phyloP scores from a whole-genome alignment of 2,329 filamentous ascomycete species.

The Fonsecaea erecta region DNA sequence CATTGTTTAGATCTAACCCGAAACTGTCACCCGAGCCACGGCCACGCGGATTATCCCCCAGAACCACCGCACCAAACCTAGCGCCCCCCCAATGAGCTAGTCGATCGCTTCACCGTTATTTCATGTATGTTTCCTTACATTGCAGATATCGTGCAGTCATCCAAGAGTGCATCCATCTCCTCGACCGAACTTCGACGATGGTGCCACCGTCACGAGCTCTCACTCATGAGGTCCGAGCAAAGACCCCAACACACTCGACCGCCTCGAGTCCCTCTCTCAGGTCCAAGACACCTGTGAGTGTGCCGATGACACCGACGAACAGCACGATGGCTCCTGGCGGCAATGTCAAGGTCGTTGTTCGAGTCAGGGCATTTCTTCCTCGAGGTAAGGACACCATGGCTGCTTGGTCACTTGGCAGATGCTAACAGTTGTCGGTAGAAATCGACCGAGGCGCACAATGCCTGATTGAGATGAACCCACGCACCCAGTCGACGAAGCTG shows the following conservation, averaged over 20 bases:
- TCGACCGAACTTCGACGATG: constrained; percentile 25
- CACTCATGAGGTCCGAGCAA: constrained; percentile 26
- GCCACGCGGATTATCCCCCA: not conserved
- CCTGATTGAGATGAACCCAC: constrained; percentile 87
- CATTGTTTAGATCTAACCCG: constrained; percentile 36
- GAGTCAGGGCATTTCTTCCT: constrained; percentile 77
- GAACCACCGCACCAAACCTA: constrained; percentile 2
- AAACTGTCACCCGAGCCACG: constrained; percentile 7
- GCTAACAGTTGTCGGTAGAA: constrained; percentile 60
- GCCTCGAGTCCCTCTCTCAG: constrained; percentile 80
- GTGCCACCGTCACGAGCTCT: constrained; percentile 34
- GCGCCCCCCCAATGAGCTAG: constrained; percentile 3
- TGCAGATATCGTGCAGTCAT: constrained; percentile 29
- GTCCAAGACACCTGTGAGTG: constrained; percentile 70
- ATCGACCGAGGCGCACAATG: constrained; percentile 79
- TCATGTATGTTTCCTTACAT: constrained; percentile 34
- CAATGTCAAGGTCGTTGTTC: constrained; percentile 81
- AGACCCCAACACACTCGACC: constrained; percentile 60
- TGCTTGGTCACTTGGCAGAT: not conserved
- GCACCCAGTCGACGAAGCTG: constrained; percentile 82
- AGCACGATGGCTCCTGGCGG: constrained; percentile 64
- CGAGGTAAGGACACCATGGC: constrained; percentile 62
- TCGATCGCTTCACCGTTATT: constrained; percentile 14
- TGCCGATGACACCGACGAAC: constrained; percentile 50
- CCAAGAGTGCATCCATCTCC: constrained; percentile 31